Evolutionary conservation across 2,329 filamentous ascomycete species (phyloP).

Genomic region (Epichloe festucae): DNA sequence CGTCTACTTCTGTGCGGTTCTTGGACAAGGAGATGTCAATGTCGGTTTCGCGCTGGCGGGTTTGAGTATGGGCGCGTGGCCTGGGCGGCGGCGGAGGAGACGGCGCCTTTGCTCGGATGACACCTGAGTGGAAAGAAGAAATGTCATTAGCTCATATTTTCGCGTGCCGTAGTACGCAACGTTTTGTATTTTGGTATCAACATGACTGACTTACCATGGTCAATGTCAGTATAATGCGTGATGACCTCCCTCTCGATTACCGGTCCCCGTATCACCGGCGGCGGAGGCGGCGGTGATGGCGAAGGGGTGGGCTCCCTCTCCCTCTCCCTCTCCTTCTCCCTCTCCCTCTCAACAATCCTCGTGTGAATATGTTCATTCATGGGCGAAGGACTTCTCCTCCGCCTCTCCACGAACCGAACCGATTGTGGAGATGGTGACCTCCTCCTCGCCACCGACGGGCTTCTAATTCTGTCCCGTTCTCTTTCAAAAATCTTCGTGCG

Average conservation of each 20-base stretch:
- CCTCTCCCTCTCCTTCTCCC: conserved; percentile 5
- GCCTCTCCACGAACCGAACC: conserved; percentile 25
- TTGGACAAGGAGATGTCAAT: conserved; percentile 47
- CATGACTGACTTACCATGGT: conserved; percentile 54
- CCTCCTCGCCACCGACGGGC: conserved; percentile 21
- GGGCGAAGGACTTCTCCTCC: conserved; percentile 25
- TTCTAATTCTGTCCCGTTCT: conserved; percentile 25
- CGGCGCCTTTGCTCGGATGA: conserved; percentile 29
- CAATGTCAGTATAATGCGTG: conserved; percentile 75
- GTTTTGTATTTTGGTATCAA: background rate
- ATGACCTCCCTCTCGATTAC: conserved; percentile 81
- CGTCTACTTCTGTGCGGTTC: conserved; percentile 44
- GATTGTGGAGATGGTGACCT: conserved; percentile 16
- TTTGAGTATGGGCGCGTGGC: conserved; percentile 16
- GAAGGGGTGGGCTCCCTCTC: conserved; percentile 24
- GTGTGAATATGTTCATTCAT: conserved; percentile 35
- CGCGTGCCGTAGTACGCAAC: background rate
- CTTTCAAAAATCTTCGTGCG: conserved; percentile 26
- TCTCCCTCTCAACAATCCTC: conserved; percentile 36
- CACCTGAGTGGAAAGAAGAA: conserved; percentile 21
- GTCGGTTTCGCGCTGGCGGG: conserved; percentile 33
- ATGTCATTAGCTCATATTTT: background rate
- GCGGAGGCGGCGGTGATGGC: conserved; percentile 42
- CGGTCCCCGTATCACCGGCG: conserved; percentile 58
- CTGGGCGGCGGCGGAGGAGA: conserved; percentile 37